Conservation (phyloP, 345 rosid species). For the Diplotaxis tenuifolia region DNA sequence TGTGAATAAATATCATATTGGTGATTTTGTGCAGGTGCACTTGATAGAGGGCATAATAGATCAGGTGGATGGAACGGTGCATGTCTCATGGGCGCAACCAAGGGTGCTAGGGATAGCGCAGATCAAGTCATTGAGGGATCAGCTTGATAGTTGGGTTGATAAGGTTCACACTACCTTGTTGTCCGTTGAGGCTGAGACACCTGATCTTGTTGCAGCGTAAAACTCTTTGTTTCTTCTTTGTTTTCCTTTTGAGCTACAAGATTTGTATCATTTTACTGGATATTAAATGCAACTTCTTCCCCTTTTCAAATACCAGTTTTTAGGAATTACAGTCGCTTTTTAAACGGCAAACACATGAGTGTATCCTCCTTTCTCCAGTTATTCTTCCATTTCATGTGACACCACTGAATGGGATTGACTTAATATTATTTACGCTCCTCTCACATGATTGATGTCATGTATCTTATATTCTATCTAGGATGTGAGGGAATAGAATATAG, state of each 20-base stretch:
- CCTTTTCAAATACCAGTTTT: neutral
- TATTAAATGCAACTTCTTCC: slow-evolving; percentile 15
- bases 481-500: slow-evolving; percentile 77
- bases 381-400: neutral
- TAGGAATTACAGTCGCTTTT: neutral
- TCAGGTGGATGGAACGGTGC: slow-evolving; percentile 88
- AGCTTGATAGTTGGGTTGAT: slow-evolving; percentile 74
- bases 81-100: slow-evolving; percentile 98
- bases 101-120: slow-evolving; percentile 92
- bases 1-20: neutral
- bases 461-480: slow-evolving; percentile 40
- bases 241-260: slow-evolving; percentile 15
- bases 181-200: slow-evolving; percentile 95
- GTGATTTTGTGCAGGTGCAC: slow-evolving; percentile 61
- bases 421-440: neutral
- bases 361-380: neutral
- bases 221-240: neutral
- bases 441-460: neutral
- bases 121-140: slow-evolving; percentile 81
- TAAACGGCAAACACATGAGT: neutral
- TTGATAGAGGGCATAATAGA: slow-evolving; percentile 93
- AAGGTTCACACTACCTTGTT: slow-evolving; percentile 75
- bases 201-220: slow-evolving; percentile 87
- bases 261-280: slow-evolving; percentile 21
- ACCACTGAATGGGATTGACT: neutral